phyloP scores from a whole-genome alignment of 805 yeast species.

The Kazachstania taianensis region DNA sequence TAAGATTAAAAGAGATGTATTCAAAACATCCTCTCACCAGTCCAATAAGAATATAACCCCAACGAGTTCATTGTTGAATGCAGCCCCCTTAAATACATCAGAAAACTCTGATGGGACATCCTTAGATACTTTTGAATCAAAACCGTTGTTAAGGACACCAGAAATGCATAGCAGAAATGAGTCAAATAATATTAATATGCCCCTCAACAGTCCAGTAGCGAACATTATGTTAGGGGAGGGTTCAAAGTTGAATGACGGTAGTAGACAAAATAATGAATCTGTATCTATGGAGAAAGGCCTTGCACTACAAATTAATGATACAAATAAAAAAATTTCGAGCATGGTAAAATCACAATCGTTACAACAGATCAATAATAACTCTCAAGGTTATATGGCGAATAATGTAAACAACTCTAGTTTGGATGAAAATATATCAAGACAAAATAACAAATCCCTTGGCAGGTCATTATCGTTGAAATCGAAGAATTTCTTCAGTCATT shows the following conservation, averaged over 20 bases:
- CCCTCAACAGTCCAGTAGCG: conserved; percentile 8
- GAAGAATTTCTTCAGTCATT: conserved; percentile 18
- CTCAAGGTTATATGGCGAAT: not conserved
- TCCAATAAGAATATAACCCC: not conserved
- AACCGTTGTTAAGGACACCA: conserved; percentile 1
- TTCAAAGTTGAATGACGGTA: not conserved
- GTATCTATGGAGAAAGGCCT: not conserved
- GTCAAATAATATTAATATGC: conserved; percentile 3
- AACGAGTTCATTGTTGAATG: not conserved
- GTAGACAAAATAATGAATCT: not conserved
- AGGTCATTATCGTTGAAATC: conserved; percentile 30
- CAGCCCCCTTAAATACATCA: not conserved
- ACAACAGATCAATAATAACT: not conserved
- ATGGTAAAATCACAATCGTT: too few relatives aligned
- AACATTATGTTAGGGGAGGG: not conserved
- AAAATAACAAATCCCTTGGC: conserved; percentile 11
- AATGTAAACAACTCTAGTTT: not conserved
- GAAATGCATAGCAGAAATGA: conserved; percentile 1
- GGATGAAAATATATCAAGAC: not conserved
- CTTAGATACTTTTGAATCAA: not conserved
- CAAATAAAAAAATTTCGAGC: too few relatives aligned
- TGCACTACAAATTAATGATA: not conserved
- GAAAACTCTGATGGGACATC: not conserved
- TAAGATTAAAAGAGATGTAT: not conserved
- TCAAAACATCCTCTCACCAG: not conserved